A percentile compares a stretch with the other conserved stretches of the same genome.
phyloP scores from a whole-genome alignment of 148 eudicot genomes.

The Camellia japonica region DNA sequence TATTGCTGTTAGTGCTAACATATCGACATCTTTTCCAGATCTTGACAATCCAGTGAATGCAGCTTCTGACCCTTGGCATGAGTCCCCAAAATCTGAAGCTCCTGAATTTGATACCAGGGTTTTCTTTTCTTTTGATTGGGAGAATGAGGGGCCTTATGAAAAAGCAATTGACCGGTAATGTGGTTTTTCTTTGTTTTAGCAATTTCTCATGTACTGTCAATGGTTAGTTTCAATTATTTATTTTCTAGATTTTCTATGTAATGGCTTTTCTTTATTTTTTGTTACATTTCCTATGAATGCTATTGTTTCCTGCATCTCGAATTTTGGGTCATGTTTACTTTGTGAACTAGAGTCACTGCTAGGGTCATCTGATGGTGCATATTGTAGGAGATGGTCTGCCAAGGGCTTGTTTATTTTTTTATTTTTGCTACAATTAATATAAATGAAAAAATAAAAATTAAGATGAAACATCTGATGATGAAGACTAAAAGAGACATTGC shows the following conservation, averaged over 20 bases:
- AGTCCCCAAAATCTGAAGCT: slow-evolving; percentile 45
- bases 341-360: slow-evolving; percentile 1
- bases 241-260: background rate
- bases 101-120: slow-evolving; percentile 52
- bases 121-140: slow-evolving; percentile 92
- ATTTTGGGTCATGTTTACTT: background rate
- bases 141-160: slow-evolving; percentile 91
- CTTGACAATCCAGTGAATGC: slow-evolving; percentile 31
- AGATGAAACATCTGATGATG: background rate
- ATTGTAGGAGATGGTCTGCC: background rate
- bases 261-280: background rate
- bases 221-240: background rate
- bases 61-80: slow-evolving; percentile 51
- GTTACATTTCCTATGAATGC: background rate
- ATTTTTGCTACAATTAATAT: background rate
- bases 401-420: background rate
- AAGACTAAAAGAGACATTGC: background rate
- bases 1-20: slow-evolving; percentile 36
- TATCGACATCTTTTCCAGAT: slow-evolving; percentile 38
- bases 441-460: background rate
- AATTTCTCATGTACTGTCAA: slow-evolving; percentile 4
- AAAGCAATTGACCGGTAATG: slow-evolving; percentile 82
- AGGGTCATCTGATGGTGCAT: background rate
- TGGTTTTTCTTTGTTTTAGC: slow-evolving; percentile 8
- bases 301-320: background rate